Evolutionary conservation across 2,329 filamentous ascomycete genomes (phyloP).

Genomic region (Aureobasidium uvarum): DNA sequence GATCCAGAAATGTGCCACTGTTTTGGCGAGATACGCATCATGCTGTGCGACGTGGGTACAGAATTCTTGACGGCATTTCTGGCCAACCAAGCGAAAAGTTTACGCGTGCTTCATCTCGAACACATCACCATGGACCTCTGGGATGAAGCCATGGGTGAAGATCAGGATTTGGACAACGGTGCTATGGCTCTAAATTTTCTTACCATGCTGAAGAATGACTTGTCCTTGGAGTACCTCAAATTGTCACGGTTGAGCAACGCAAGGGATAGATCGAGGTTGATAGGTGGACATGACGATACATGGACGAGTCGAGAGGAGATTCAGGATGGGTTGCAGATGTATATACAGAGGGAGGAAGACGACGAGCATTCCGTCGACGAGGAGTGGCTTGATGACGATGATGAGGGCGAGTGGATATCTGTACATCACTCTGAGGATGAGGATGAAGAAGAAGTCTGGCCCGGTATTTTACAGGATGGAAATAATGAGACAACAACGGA

Average conservation of each 20-base stretch:
- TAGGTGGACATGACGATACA: slow-evolving; percentile 1
- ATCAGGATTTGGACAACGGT: neutral
- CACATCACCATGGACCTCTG: neutral
- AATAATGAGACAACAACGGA: neutral
- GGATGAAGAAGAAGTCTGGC: neutral
- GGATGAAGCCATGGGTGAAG: neutral
- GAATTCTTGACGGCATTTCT: neutral
- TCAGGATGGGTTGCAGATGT: neutral
- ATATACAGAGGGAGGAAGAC: slow-evolving; percentile 6
- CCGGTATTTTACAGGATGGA: neutral
- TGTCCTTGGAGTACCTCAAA: neutral
- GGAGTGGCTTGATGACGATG: neutral
- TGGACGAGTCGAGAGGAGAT: neutral
- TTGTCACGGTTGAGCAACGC: neutral
- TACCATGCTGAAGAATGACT: neutral
- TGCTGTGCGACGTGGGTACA: neutral
- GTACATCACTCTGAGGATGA: slow-evolving; percentile 8
- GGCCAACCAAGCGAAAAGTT: neutral
- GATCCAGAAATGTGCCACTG: neutral
- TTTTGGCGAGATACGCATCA: neutral
- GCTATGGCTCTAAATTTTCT: neutral
- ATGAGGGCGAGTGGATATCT: slow-evolving; percentile 13
- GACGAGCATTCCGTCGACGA: slow-evolving; percentile 3
- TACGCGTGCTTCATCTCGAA: neutral
- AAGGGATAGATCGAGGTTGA: neutral